These are phyloP conservation scores for Lathyrus aphaca DNA, from an alignment of 306 rosid genomes.

Conservation along the genomic window DNA sequence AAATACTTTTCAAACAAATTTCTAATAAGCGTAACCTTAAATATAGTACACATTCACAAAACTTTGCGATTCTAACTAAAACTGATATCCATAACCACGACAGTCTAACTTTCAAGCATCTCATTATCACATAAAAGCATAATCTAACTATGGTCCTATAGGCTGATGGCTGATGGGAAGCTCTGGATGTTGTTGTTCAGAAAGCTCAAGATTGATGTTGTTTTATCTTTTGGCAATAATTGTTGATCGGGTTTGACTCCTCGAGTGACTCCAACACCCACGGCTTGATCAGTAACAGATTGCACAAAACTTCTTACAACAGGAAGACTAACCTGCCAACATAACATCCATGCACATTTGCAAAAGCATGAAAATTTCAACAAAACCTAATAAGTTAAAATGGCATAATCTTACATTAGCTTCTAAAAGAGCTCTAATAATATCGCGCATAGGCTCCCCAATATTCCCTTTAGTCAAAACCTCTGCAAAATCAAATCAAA, in stretches of 20 bases:
- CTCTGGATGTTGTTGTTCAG: constrained; percentile 51
- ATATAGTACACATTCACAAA: constrained; percentile 46
- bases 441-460: too few species aligned
- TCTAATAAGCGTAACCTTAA: constrained; percentile 48
- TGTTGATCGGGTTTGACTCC: constrained; percentile 97
- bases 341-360: constrained; percentile 24
- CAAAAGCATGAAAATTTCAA: too few species aligned
- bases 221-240: constrained; percentile 66
- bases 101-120: constrained; percentile 49
- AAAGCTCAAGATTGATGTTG: constrained; percentile 53
- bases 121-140: constrained; percentile 35
- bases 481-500: too few species aligned
- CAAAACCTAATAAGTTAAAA: too few species aligned
- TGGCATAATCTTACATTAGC: too few species aligned
- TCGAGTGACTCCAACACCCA: constrained; percentile 82
- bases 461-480: too few species aligned
- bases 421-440: too few species aligned
- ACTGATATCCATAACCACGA: constrained; percentile 37
- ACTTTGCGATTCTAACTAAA: constrained; percentile 46
- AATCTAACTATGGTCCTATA: constrained; percentile 43
- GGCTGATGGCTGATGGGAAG: constrained; percentile 41
- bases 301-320: constrained; percentile 97
- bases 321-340: constrained; percentile 93
- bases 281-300: constrained; percentile 87
- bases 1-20: constrained; percentile 37